Evolutionary conservation across 2,329 filamentous ascomycete species (phyloP), one percentile per base, ranked within the genome.

Genomic region (Alternaria viburni): DNA sequence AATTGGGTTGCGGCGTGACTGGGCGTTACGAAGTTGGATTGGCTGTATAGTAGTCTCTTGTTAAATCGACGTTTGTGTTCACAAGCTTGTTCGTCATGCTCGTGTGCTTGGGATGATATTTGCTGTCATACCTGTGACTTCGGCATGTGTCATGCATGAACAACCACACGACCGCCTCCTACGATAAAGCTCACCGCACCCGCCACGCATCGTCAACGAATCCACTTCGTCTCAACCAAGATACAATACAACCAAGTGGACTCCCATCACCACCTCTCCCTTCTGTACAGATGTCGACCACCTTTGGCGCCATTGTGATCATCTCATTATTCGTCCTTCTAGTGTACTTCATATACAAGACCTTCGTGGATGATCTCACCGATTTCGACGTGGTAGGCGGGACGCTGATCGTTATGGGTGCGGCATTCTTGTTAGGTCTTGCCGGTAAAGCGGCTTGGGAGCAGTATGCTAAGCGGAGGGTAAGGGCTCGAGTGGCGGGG

Each of bases 21-120:
- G 28, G n/a, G 57, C 30, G 57, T 45, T 52, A 11, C 4, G 25
- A 36, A 54, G n/a, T 54, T 50, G 21, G 43, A 23, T 26, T 46
- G 49, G 13, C 25, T 59, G 57, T 59, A 59, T 41, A 47, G 43
- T 55, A 59, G 36, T 26, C 26, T 28, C 19, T 9, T 52, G 30
- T 30, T 41, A 41, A 17, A 36, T 36, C 19, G 19, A 52, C 23
- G 23, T 11, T 52, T 21, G 0, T 52, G 19, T 52, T 52, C 49
- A 23, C 1, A 25, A 3, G 7, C 30, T n/a, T 11, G 13, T 36
- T 36, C 13, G 13, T 3, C 9, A n/a, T 36, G 49, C 17, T 32
- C 17, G n/a, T 36, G 49, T 8, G 12, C 36, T 5, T 6, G 11
- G 1, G 13, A 23, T n/a, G 17, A 32, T 8, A 13, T n/a, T 23